Conservation (phyloP, 225 moss, liverwort and hornwort species). For the Sphagnum tenellum region DNA sequence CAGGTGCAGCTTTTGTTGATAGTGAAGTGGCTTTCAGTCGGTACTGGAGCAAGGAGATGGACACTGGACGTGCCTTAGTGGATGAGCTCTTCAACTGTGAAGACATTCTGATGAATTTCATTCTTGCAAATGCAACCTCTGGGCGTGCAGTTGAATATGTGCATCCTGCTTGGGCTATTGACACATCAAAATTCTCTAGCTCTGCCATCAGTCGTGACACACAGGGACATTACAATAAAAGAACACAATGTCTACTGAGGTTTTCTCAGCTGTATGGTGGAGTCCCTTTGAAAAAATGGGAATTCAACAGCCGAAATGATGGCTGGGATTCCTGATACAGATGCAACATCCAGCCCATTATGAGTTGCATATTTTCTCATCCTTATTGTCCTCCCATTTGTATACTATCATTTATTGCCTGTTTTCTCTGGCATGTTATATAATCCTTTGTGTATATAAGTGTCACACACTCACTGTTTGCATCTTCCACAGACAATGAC, state of each 20-base stretch:
- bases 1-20: constrained; percentile 88
- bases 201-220: constrained; percentile 84
- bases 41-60: constrained; percentile 54
- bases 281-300: constrained; percentile 61
- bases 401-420: constrained; percentile 16
- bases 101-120: constrained; percentile 87
- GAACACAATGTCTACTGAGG: constrained; percentile 54
- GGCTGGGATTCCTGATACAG: constrained; percentile 63
- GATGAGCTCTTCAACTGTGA: constrained; percentile 86
- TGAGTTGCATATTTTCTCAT: constrained; percentile 14
- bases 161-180: constrained; percentile 82
- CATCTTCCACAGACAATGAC: no score
- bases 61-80: constrained; percentile 53
- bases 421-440: neutral
- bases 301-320: constrained; percentile 56
- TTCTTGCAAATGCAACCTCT: constrained; percentile 47
- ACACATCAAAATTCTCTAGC: constrained; percentile 74
- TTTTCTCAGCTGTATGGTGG: constrained; percentile 51
- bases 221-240: constrained; percentile 54
- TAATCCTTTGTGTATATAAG: no score
- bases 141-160: constrained; percentile 59
- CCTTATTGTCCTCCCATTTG: constrained; percentile 2
- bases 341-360: constrained; percentile 8
- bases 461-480: no score
- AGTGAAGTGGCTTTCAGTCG: constrained; percentile 39